Percentiles rank a stretch among this genome's conserved stretches.
Conservation (phyloP, 495 filamentous ascomycete genomes). For the Penicillium diatomitis region DNA sequence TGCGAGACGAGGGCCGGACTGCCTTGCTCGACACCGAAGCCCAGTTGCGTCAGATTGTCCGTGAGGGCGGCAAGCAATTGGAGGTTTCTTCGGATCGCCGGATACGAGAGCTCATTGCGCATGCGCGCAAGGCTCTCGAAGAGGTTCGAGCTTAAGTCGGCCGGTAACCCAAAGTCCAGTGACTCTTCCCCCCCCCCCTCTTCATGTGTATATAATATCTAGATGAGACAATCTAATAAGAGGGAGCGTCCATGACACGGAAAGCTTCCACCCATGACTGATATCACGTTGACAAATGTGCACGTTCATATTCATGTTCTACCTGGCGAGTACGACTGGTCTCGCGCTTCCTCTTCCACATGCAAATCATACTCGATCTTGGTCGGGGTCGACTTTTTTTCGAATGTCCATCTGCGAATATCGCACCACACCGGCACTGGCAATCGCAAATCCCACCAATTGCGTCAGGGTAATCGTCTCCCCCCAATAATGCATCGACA, state of each 20-base stretch:
- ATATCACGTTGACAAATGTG: too few species aligned
- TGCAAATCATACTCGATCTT: neutral
- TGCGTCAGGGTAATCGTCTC: neutral
- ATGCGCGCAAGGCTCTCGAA: conserved; percentile 47
- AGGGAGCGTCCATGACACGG: too few species aligned
- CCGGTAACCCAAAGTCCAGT: neutral
- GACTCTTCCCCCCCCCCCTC: too few species aligned
- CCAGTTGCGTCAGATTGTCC: conserved; percentile 48
- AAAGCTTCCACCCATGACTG: too few species aligned
- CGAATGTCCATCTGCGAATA: neutral
- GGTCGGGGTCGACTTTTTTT: neutral
- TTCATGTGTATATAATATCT: too few species aligned
- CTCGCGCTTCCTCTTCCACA: neutral
- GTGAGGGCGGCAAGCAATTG: conserved; percentile 30
- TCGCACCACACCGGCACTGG: neutral
- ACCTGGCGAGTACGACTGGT: neutral
- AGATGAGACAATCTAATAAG: too few species aligned
- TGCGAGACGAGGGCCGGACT: conserved; percentile 71
- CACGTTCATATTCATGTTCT: too few species aligned
- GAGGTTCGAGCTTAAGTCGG: conserved; percentile 21
- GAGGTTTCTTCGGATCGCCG: conserved; percentile 31
- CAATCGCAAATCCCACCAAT: neutral
- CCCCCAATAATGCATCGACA: neutral
- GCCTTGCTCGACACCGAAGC: conserved; percentile 63
- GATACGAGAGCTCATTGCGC: conserved; percentile 42